phyloP scores from a whole-genome alignment of 495 filamentous ascomycete genomes.

The Lepidopterella palustris region DNA sequence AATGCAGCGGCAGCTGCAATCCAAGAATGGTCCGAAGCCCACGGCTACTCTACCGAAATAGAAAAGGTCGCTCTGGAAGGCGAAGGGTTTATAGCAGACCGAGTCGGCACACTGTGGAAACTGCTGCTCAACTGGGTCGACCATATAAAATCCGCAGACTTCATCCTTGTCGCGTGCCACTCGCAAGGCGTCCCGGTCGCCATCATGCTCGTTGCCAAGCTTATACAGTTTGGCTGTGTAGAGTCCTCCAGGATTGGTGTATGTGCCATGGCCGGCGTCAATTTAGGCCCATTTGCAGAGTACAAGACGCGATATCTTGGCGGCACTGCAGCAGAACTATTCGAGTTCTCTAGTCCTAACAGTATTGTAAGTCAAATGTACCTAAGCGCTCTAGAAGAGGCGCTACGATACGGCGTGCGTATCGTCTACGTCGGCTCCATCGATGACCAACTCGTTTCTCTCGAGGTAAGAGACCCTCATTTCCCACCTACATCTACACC shows the following conservation, averaged over 20 bases:
- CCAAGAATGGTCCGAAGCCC: constrained; percentile 61
- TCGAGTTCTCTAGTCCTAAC: constrained; percentile 76
- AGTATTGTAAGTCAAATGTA: constrained; percentile 80
- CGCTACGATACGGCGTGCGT: constrained; percentile 69
- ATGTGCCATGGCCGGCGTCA: constrained; percentile 94
- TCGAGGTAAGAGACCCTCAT: constrained; percentile 55
- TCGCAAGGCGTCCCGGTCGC: constrained; percentile 93
- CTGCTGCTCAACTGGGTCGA: constrained; percentile 92
- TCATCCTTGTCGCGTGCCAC: constrained; percentile 85
- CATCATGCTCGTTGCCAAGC: constrained; percentile 85
- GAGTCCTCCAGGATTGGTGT: constrained; percentile 64
- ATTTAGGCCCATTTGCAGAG: constrained; percentile 82
- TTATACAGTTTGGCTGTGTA: constrained; percentile 74
- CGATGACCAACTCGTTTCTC: constrained; percentile 89
- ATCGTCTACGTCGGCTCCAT: constrained; percentile 86
- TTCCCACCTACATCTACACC: neutral
- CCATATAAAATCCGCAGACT: constrained; percentile 77
- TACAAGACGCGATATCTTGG: constrained; percentile 79
- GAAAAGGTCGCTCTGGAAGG: constrained; percentile 93
- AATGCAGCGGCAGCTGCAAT: constrained; percentile 82
- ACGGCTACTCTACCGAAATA: constrained; percentile 53
- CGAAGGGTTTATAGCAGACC: constrained; percentile 90
- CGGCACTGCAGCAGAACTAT: constrained; percentile 83
- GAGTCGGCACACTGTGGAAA: constrained; percentile 90
- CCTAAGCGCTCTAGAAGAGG: constrained; percentile 62